Base-by-base conservation (phyloP, 2,329 filamentous ascomycete genomes). In the Pseudofabraea citricarpa region DNA sequence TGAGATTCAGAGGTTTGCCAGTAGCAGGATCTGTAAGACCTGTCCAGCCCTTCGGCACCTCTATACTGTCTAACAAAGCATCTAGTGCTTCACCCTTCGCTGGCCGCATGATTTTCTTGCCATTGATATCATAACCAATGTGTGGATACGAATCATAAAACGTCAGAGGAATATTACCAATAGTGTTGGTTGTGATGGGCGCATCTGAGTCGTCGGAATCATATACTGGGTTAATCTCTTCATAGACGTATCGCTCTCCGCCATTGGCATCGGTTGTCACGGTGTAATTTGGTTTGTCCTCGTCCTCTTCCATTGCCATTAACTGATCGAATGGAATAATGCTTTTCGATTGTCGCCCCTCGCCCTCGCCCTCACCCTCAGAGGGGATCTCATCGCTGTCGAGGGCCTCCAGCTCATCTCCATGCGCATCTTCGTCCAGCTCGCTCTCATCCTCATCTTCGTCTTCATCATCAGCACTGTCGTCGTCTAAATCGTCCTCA, bases 111-210 rank as follows among this genome's bases (percentile, higher is more conserved):
- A 98, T 95, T 66, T 87, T 94, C 77, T 94, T 96, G 65, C 93
- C 93, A 65, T 98, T 95, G 70, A 98, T 97, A 58, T 96, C 88
- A 68, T 98, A 98, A 47, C 93, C 93, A 62, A 98, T 96, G 64
- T 98, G 93, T 40, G 93, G 93, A 63, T 96, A 98, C 26, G 88
- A 86, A 64, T 98, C 93, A 71, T 98, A 98, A 68, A 95, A 97
- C 3, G 87, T 85, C 39, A 97, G 71, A 5, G 90, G 88, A 47
- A 98, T 98, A 62, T 97, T 76, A 54, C 93, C 94, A 57, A 98
- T 96, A 0, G 93, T 97, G 68, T 98, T 98, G 40, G 74, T 75
- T 21, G 83, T 79, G 44, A 80, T 85, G 49, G 85, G 81, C 3
- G 83, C 84, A 63, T 96, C 91, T 3, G 87, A 87, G 61, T 96